Percentiles rank a stretch among this genome's conserved stretches.
Evolutionary conservation across 345 rosid genomes (phyloP).

Genomic region (Rhodomyrtus tomentosa): DNA sequence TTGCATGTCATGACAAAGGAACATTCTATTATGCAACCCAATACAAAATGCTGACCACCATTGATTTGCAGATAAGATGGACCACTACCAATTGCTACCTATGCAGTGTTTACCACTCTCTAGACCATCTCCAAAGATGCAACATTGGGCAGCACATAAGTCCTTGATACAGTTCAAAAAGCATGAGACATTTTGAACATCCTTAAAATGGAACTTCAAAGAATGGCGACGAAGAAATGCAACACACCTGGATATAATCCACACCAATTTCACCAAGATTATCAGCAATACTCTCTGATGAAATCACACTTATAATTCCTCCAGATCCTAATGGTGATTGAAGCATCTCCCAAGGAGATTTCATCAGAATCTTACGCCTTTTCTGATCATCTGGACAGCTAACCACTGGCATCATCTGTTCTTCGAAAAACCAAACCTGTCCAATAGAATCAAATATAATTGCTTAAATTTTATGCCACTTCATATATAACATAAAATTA

Average conservation of each 20-base stretch:
- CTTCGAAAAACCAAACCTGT: conserved; percentile 76
- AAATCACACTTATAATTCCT: conserved; percentile 50
- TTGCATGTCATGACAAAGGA: neutral
- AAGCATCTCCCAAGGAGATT: conserved; percentile 87
- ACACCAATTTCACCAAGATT: conserved; percentile 45
- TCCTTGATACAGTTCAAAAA: neutral
- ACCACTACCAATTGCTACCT: neutral
- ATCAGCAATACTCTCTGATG: conserved; percentile 36
- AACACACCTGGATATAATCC: conserved; percentile 58
- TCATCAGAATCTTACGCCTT: conserved; percentile 69
- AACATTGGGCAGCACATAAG: neutral
- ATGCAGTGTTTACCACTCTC: neutral
- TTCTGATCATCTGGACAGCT: conserved; percentile 28
- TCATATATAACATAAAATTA: neutral
- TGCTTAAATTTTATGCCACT: neutral
- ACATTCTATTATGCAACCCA: neutral
- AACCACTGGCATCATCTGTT: conserved; percentile 71
- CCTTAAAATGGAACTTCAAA: neutral
- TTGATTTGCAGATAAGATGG: neutral
- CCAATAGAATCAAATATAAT: neutral
- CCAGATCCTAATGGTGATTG: conserved; percentile 78
- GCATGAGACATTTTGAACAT: neutral
- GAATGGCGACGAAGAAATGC: neutral
- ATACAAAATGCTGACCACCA: neutral
- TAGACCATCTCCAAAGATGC: neutral